Conservation (phyloP, 2,329 filamentous ascomycete genomes). For the Xylariaceae sp. region DNA sequence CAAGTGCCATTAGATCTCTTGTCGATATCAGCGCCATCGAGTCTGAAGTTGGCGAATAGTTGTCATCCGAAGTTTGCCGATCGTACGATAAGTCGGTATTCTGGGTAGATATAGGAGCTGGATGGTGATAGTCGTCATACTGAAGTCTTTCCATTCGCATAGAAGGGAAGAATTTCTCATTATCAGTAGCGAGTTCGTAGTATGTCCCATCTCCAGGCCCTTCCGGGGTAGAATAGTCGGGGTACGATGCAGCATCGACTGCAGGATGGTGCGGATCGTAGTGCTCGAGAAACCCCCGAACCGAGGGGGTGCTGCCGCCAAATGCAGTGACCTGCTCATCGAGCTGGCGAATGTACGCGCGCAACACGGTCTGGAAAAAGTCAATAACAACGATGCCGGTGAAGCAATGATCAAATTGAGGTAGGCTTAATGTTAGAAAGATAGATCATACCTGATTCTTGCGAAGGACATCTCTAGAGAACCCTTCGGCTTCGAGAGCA, state of each 20-base stretch:
- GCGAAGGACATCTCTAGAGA: slow-evolving; percentile 52
- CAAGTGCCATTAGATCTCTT: slow-evolving; percentile 50
- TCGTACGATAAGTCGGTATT: slow-evolving; percentile 34
- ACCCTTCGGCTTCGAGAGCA: slow-evolving; percentile 58
- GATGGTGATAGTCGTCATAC: slow-evolving; percentile 30
- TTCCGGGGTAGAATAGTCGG: slow-evolving; percentile 21
- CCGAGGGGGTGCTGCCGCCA: slow-evolving; percentile 45
- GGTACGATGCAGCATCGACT: slow-evolving; percentile 28
- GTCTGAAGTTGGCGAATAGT: slow-evolving; percentile 29
- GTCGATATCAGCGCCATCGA: slow-evolving; percentile 53
- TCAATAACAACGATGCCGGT: not conserved
- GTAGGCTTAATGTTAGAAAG: not conserved
- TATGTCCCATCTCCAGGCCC: slow-evolving; percentile 36
- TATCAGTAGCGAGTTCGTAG: slow-evolving; percentile 32
- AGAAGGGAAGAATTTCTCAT: slow-evolving; percentile 42
- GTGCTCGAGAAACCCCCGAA: slow-evolving; percentile 51
- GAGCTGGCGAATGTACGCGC: slow-evolving; percentile 60
- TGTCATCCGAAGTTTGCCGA: slow-evolving; percentile 37
- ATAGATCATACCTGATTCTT: slow-evolving; percentile 53
- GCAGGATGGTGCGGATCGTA: slow-evolving; percentile 32
- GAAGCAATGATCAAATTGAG: not conserved
- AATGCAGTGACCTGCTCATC: slow-evolving; percentile 47
- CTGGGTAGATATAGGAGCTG: slow-evolving; percentile 20
- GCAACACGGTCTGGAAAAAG: slow-evolving; percentile 50
- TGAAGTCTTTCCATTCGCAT: slow-evolving; percentile 38